Percentiles rank a stretch among this genome's conserved stretches.
These are phyloP conservation scores for Citrus sp. DNA, from an alignment of 345 rosid genomes.

Conservation along the genomic window DNA sequence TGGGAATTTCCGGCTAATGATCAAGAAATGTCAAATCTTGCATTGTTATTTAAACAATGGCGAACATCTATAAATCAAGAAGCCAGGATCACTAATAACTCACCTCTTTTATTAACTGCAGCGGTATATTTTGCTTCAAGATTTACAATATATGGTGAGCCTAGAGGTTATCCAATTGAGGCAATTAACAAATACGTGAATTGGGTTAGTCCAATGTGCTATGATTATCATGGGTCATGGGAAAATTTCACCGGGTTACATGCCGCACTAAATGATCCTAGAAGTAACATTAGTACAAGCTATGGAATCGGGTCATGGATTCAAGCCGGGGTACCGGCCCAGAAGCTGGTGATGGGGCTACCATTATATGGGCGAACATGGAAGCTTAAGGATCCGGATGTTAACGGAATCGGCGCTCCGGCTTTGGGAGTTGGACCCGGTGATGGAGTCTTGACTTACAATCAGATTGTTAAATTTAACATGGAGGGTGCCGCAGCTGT, in stretches of 20 bases:
- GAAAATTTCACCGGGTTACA: slow-evolving; percentile 31
- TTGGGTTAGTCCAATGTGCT: slow-evolving; percentile 43
- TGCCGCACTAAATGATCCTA: slow-evolving; percentile 27
- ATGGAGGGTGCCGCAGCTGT: neutral
- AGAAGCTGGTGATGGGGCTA: slow-evolving; percentile 45
- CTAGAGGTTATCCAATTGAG: slow-evolving; percentile 24
- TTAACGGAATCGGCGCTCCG: slow-evolving; percentile 30
- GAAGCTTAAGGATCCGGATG: slow-evolving; percentile 31
- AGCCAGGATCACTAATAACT: neutral
- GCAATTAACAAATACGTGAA: slow-evolving; percentile 24
- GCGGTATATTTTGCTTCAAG: slow-evolving; percentile 37
- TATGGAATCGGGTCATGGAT: slow-evolving; percentile 39
- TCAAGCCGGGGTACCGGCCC: slow-evolving; percentile 25
- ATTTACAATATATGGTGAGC: slow-evolving; percentile 2
- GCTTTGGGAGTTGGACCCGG: slow-evolving; percentile 33
- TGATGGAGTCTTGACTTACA: slow-evolving; percentile 19
- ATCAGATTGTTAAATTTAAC: slow-evolving; percentile 25
- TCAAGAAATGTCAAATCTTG: slow-evolving; percentile 29
- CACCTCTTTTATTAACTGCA: slow-evolving; percentile 32
- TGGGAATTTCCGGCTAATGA: slow-evolving; percentile 43
- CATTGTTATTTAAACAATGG: slow-evolving; percentile 21
- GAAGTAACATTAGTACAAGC: slow-evolving; percentile 28
- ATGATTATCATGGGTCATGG: slow-evolving; percentile 38
- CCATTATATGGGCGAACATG: slow-evolving; percentile 44
- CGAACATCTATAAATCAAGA: slow-evolving; percentile 22